These are phyloP conservation scores for Calonectria honghensis DNA, from an alignment of 2,329 filamentous ascomycete species.

Conservation along the genomic window DNA sequence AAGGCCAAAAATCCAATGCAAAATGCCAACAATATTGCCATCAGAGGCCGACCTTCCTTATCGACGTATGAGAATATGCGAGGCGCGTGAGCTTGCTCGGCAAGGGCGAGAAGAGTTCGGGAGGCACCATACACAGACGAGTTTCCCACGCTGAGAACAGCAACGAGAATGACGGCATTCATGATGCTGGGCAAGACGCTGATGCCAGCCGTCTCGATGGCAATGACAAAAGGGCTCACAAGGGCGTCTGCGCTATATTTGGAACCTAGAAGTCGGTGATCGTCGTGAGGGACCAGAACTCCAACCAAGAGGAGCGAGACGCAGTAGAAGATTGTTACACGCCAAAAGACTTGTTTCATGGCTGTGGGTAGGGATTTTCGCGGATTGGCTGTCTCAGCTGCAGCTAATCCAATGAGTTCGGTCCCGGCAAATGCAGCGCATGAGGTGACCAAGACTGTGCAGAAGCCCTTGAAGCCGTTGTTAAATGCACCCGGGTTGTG, in stretches of 20 bases:
- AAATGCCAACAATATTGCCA: slow-evolving; percentile 81
- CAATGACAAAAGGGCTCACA: slow-evolving; percentile 94
- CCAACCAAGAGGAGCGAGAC: slow-evolving; percentile 88
- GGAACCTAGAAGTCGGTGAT: slow-evolving; percentile 76
- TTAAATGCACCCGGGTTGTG: slow-evolving; percentile 86
- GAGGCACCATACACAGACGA: slow-evolving; percentile 95
- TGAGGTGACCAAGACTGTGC: slow-evolving; percentile 83
- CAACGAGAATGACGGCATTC: slow-evolving; percentile 95
- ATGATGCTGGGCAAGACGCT: slow-evolving; percentile 87
- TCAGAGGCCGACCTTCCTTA: slow-evolving; percentile 84
- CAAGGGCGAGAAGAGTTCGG: slow-evolving; percentile 90
- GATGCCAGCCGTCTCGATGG: slow-evolving; percentile 90
- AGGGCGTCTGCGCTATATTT: slow-evolving; percentile 77
- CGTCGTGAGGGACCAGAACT: slow-evolving; percentile 84
- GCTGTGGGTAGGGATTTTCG: slow-evolving; percentile 88
- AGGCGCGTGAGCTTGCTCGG: slow-evolving; percentile 90
- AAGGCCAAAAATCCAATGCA: slow-evolving; percentile 84
- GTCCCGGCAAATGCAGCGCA: slow-evolving; percentile 86
- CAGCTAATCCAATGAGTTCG: slow-evolving; percentile 84
- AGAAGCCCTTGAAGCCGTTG: slow-evolving; percentile 87
- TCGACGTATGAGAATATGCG: slow-evolving; percentile 86
- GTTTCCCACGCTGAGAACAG: slow-evolving; percentile 93
- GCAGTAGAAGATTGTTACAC: slow-evolving; percentile 92
- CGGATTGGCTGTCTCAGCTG: slow-evolving; percentile 86
- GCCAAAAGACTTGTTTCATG: slow-evolving; percentile 97